These are phyloP conservation scores for Colletotrichum caudatum DNA, from an alignment of 2,329 filamentous ascomycete species.

Conservation along the genomic window DNA sequence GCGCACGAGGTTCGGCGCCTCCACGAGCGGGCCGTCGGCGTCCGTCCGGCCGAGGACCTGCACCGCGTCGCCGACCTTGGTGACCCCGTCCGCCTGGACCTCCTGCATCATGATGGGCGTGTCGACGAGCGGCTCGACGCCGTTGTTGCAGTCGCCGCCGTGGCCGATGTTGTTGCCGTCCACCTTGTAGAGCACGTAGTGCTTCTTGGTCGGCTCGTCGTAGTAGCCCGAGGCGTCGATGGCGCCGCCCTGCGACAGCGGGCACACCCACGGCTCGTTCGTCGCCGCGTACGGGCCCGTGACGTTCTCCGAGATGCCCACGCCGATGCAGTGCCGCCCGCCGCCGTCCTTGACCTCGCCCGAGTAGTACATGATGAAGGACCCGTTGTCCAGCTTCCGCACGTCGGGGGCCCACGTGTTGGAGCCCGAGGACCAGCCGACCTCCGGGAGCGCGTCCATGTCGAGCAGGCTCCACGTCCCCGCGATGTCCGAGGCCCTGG, in stretches of 20 bases:
- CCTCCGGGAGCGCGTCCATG: conserved; percentile 66
- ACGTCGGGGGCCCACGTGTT: conserved; percentile 75
- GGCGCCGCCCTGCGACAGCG: conserved; percentile 65
- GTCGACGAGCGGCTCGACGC: conserved; percentile 52
- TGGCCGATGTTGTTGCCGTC: conserved; percentile 69
- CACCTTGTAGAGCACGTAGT: conserved; percentile 74
- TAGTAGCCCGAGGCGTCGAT: conserved; percentile 73
- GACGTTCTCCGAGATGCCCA: conserved; percentile 60
- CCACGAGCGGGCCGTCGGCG: conserved; percentile 67
- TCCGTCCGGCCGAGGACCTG: conserved; percentile 59
- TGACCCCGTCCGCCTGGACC: conserved; percentile 63
- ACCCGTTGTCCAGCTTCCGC: conserved; percentile 59
- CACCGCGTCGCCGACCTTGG: conserved; percentile 62
- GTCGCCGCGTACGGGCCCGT: conserved; percentile 66
- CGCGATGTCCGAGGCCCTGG: conserved; percentile 60
- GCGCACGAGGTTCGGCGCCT: conserved; percentile 69
- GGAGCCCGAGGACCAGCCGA: conserved; percentile 64
- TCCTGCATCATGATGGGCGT: conserved; percentile 71
- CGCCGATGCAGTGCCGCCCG: conserved; percentile 68
- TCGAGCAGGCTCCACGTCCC: conserved; percentile 61
- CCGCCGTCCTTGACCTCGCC: conserved; percentile 56
- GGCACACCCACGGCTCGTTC: conserved; percentile 64
- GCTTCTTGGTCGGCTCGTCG: conserved; percentile 63
- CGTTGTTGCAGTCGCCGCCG: conserved; percentile 60
- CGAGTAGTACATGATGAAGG: conserved; percentile 71